Conservation (phyloP, 306 rosid species). For the Spatholobus suberectus region DNA sequence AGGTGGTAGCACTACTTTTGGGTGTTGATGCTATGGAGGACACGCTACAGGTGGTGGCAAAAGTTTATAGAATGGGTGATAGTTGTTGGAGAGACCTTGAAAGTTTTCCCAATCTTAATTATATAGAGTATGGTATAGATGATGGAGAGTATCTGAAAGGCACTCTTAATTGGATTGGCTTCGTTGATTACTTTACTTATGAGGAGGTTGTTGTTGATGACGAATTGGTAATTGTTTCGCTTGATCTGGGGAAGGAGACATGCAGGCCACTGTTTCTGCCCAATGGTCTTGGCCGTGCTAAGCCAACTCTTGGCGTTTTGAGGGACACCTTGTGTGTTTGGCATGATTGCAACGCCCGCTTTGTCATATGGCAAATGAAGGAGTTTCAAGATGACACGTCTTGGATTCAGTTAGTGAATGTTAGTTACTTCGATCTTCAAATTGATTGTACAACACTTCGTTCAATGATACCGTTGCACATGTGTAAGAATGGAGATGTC, state of each 20-base stretch:
- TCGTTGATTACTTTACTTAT: neutral
- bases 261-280: neutral
- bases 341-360: neutral
- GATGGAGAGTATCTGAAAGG: neutral
- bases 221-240: neutral
- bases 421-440: neutral
- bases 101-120: neutral
- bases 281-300: too few species aligned
- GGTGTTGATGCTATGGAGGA: neutral
- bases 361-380: neutral
- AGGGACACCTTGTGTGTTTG: neutral
- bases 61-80: neutral
- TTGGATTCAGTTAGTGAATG: neutral
- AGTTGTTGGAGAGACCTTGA: neutral
- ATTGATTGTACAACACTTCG: too few species aligned
- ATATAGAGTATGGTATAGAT: too few species aligned
- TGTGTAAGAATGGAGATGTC: neutral
- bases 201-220: too few species aligned
- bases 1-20: neutral
- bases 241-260: neutral
- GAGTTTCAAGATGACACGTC: neutral
- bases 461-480: neutral
- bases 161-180: neutral
- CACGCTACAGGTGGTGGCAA: neutral
- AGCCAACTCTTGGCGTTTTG: neutral